Percentiles rank a stretch among this genome's conserved stretches.
phyloP scores from a whole-genome alignment of 2,329 filamentous ascomycete genomes.

The Fusarium irregulare region DNA sequence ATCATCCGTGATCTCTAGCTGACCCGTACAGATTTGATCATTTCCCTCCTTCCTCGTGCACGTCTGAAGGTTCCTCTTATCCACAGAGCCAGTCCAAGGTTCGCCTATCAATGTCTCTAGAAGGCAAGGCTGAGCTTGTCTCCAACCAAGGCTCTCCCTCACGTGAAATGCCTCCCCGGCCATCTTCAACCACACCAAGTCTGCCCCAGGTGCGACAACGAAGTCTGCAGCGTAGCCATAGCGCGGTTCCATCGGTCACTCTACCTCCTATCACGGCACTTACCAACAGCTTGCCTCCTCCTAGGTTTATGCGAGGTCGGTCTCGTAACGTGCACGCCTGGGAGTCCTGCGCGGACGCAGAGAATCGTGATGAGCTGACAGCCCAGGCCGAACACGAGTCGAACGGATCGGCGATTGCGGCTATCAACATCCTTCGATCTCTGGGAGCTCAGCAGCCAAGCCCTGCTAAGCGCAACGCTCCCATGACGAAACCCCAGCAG shows the following conservation, averaged over 20 bases:
- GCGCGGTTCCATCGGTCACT: conserved; percentile 69
- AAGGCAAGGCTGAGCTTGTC: conserved; percentile 90
- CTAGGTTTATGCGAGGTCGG: conserved; percentile 72
- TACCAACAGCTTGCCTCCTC: conserved; percentile 65
- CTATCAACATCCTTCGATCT: conserved; percentile 83
- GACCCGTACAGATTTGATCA: conserved; percentile 54
- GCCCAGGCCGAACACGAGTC: conserved; percentile 84
- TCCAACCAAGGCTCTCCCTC: conserved; percentile 75
- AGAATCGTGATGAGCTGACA: conserved; percentile 80
- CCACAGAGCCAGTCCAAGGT: conserved; percentile 62
- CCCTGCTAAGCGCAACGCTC: conserved; percentile 73
- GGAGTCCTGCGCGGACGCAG: conserved; percentile 90
- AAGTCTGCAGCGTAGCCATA: conserved; percentile 76
- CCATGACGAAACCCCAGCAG: conserved; percentile 47
- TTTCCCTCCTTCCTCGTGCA: conserved; percentile 57
- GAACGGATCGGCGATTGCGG: conserved; percentile 81
- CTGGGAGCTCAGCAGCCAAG: conserved; percentile 68
- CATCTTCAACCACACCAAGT: conserved; percentile 60
- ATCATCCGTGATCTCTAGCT: not conserved
- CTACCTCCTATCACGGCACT: conserved; percentile 67
- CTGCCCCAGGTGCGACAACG: conserved; percentile 62
- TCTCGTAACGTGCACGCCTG: conserved; percentile 90
- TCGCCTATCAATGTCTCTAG: conserved; percentile 83
- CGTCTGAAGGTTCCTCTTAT: conserved; percentile 55
- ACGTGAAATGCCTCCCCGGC: conserved; percentile 60